Evolutionary conservation across 495 filamentous ascomycete genomes (phyloP), one percentile per base, ranked within the genome.

Genomic region (Podospora pseudopauciseta): DNA sequence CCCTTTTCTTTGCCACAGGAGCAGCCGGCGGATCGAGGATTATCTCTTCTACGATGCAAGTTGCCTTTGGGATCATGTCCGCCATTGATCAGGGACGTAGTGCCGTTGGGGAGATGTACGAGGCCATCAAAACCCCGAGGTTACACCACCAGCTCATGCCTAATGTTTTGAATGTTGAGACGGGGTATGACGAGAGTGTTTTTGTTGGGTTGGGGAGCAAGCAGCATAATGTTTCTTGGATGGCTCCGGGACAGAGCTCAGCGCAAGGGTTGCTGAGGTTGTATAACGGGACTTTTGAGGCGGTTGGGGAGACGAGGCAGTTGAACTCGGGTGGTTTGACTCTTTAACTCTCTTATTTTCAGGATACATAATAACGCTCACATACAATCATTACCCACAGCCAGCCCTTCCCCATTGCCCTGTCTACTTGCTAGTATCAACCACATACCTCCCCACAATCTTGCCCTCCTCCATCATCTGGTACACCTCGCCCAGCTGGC

Each of bases 11-110:
- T 68, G 81, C 88, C 19, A 86, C 91, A 18, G 94, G 92, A 1
- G 87, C 92, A 0, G 93, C 93, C 0, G 94, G 94, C 26, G 94
- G 94, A 6, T 91, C 88, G n/a, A 85, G 91, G 5, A 97, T 97
- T 75, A 94, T 94, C 77, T 96, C 92, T 0, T 81, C 91, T 0
- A 94, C 90, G 0, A 84, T 93, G 58, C 92, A 95, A 77, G 88
- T 86, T 64, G 84, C 94, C 26, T 89, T 89, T 72, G 83, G 92
- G 72, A 81, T 91, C 5, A 80, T 97, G 0, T 91, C 94, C 66
- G 82, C 86, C 27, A 49, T 49, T 49, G 39, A 49, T 11, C 39
- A 49, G 15, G 39, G 39, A 16, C 39, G 13, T 49, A 49, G 6
- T 16, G 81, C 82, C 55, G 79, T 89, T 71, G 27, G 27, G 5